A percentile compares a stretch with the other conserved stretches of the same genome.
Evolutionary conservation across 1,284 basidiomycete species (phyloP).

Genomic region (Boletellus sp.): DNA sequence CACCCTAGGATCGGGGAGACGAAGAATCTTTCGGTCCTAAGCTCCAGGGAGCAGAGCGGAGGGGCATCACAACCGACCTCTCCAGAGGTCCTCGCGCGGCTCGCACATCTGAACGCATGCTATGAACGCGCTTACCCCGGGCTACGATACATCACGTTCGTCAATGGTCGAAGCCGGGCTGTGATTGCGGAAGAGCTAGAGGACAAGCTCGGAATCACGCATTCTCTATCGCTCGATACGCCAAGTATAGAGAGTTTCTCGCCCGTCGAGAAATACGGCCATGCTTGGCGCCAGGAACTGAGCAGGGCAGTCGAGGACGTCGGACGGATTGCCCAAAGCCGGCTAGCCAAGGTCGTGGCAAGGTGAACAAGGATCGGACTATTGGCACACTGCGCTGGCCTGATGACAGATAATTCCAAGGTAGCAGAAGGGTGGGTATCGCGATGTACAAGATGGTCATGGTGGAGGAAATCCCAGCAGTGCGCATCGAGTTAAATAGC

Average conservation of each 20-base stretch:
- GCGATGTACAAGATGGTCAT: slow-evolving; percentile 11
- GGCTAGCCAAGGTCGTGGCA: slow-evolving; percentile 39
- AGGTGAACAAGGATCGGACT: slow-evolving; percentile 2
- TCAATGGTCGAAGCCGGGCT: slow-evolving; percentile 75
- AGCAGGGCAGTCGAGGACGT: slow-evolving; percentile 71
- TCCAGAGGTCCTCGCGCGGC: slow-evolving; percentile 61
- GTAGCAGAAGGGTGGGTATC: slow-evolving; percentile 6
- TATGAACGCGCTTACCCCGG: slow-evolving; percentile 76
- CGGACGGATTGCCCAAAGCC: slow-evolving; percentile 70
- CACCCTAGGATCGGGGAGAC: slow-evolving; percentile 89
- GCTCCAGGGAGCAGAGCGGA: slow-evolving; percentile 68
- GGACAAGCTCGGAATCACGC: slow-evolving; percentile 50
- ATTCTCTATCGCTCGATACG: slow-evolving; percentile 43
- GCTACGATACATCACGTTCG: slow-evolving; percentile 86
- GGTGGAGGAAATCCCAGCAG: slow-evolving; percentile 4
- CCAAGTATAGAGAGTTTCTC: slow-evolving; percentile 38
- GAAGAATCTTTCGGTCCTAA: slow-evolving; percentile 66
- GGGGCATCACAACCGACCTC: slow-evolving; percentile 50
- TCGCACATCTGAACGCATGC: slow-evolving; percentile 67
- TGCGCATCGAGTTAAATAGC: slow-evolving; percentile 15
- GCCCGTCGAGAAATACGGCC: slow-evolving; percentile 41
- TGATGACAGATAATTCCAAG: neutral
- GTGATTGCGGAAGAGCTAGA: slow-evolving; percentile 80
- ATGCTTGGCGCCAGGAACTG: slow-evolving; percentile 62
- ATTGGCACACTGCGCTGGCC: neutral